phyloP scores from a whole-genome alignment of 2,329 filamentous ascomycete species.

The Pyrenophora tritici-repentis region DNA sequence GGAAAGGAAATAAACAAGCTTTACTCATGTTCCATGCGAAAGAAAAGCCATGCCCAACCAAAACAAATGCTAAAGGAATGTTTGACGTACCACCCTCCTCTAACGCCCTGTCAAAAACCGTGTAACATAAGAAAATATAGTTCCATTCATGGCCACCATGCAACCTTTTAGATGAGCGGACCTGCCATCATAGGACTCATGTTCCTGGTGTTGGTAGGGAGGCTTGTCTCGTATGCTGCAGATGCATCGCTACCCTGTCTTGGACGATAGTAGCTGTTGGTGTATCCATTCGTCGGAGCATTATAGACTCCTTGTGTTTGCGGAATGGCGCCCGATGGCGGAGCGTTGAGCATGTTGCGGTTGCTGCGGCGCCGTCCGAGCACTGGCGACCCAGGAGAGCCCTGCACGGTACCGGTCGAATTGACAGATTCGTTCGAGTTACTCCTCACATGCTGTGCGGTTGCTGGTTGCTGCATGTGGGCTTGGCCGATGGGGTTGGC shows the following conservation, averaged over 20 bases:
- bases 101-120: constrained; percentile 1
- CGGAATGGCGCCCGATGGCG: constrained; percentile 30
- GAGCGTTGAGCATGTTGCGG: constrained; percentile 37
- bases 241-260: constrained; percentile 27
- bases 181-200: constrained; percentile 41
- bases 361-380: constrained; percentile 44
- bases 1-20: not conserved
- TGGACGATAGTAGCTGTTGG: constrained; percentile 37
- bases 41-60: not conserved
- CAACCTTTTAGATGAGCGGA: constrained; percentile 34
- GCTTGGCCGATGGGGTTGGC: constrained; percentile 28
- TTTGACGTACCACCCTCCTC: not conserved
- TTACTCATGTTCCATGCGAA: not conserved
- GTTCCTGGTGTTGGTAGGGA: constrained; percentile 31
- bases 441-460: constrained; percentile 33
- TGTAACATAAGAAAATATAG: not conserved
- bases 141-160: not conserved
- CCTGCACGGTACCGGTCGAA: constrained; percentile 38
- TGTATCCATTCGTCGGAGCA: constrained; percentile 31
- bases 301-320: constrained; percentile 30
- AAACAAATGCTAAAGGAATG: constrained; percentile 15
- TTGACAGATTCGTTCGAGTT: constrained; percentile 43
- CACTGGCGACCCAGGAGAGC: constrained; percentile 33
- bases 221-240: constrained; percentile 33
- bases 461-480: constrained; percentile 15